A percentile compares a stretch with the other conserved stretches of the same genome.
Conservation (phyloP, 2,329 filamentous ascomycete species). For the Sporothrix pseudoabietina region DNA sequence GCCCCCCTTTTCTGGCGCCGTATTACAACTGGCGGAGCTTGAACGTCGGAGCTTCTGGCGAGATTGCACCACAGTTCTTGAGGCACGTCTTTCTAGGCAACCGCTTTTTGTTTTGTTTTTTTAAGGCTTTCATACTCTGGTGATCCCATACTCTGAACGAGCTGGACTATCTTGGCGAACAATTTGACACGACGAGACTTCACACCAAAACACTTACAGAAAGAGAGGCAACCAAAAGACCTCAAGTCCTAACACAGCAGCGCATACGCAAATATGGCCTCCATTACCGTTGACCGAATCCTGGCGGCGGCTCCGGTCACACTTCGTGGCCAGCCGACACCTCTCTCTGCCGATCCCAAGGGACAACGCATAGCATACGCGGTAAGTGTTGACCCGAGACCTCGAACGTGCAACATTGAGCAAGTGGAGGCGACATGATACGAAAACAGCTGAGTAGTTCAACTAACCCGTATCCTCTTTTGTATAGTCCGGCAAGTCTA, state of each 20-base stretch:
- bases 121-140: background rate
- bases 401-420: background rate
- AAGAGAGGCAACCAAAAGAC: background rate
- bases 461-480: background rate
- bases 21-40: conserved; percentile 22
- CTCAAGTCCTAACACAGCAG: background rate
- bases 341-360: conserved; percentile 83
- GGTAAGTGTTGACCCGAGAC: conserved; percentile 54
- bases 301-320: conserved; percentile 85
- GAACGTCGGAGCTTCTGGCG: conserved; percentile 8
- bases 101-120: background rate
- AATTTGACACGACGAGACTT: background rate
- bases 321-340: conserved; percentile 81
- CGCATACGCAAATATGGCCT: conserved; percentile 29
- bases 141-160: background rate
- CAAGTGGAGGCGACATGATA: background rate
- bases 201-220: background rate
- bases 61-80: background rate
- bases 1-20: conserved; percentile 25
- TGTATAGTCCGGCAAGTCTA: conserved; percentile 85
- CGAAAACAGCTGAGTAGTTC: background rate
- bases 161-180: background rate
- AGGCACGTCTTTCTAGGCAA: conserved; percentile 4
- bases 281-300: conserved; percentile 66
- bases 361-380: conserved; percentile 92